These are phyloP conservation scores for Fomitopsis pinicola DNA, from an alignment of 1,284 basidiomycete species.

Conservation along the genomic window DNA sequence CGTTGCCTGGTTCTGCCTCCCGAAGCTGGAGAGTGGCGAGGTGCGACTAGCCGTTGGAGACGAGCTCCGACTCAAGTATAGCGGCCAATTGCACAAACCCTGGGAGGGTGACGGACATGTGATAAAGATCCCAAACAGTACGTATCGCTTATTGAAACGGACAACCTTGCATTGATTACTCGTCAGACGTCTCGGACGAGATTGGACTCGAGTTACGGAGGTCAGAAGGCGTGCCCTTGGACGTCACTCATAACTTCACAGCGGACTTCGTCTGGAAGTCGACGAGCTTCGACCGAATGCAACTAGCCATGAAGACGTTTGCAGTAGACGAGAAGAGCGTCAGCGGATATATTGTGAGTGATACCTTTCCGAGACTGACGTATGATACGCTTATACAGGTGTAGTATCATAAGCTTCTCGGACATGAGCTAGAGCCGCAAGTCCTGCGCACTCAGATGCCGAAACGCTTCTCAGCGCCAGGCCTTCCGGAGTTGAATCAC, in stretches of 20 bases:
- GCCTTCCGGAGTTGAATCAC: conserved; percentile 97
- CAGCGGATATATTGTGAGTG: conserved; percentile 90
- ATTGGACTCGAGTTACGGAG: conserved; percentile 91
- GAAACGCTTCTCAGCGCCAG: conserved; percentile 94
- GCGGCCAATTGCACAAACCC: conserved; percentile 83
- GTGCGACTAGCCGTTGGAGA: conserved; percentile 96
- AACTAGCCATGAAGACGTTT: conserved; percentile 98
- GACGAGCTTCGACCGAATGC: conserved; percentile 99
- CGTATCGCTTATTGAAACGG: conserved; percentile 20
- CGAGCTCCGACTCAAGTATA: conserved; percentile 88
- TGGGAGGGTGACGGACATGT: conserved; percentile 99
- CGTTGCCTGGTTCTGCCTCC: conserved; percentile 94
- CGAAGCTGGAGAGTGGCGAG: conserved; percentile 97
- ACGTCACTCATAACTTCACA: conserved; percentile 92
- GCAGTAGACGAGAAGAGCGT: conserved; percentile 99
- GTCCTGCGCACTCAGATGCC: conserved; percentile 91
- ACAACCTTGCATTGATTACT: conserved; percentile 14
- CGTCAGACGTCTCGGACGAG: conserved; percentile 91
- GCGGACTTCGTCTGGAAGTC: conserved; percentile 99
- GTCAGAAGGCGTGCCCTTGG: conserved; percentile 91
- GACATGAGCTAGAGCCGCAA: conserved; percentile 93
- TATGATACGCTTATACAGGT: conserved; percentile 6
- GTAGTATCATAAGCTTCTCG: conserved; percentile 96
- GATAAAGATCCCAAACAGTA: conserved; percentile 99
- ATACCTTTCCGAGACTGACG: conserved; percentile 1